Base-by-base conservation (phyloP, 768 basidiomycete genomes). In the Cystobasidium ongulense region DNA sequence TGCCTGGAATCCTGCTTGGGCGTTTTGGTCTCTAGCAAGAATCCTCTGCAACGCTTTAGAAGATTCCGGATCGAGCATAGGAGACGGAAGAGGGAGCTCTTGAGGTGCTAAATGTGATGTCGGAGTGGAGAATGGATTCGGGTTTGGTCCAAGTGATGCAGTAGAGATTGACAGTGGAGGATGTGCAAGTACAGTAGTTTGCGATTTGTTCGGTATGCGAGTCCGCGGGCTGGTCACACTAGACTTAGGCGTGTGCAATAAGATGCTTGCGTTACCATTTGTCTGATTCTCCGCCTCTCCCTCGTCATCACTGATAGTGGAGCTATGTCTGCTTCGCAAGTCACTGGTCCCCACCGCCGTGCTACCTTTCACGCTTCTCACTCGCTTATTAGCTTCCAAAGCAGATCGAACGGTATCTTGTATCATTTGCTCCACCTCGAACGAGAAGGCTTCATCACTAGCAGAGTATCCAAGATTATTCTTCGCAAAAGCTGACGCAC, bases 381-480 rank as follows among this genome's bases (percentile, higher is more conserved):
- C n/a, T 5, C 54, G 33, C 33, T 71, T 71, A 31, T 36, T 71
- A 13, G 43, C 52, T 25, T 71, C 68, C 8, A 71, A 25, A 13
- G 33, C 53, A 17, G 53, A 33, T 29, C 68, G 68, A 8, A 71
- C 68, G 29, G 31, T 59, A 27, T 71, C 53, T 36, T 54, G 54
- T 1, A 71, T 71, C 54, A 53, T 35, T 27, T 71, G 68, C 35
- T 57, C 68, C 33, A 71, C 54, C n/a, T 71, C n/a, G 29, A 35
- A 54, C 3, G 25, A 31, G 54, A 53, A 71, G 21, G 68, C 50
- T 2, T 15, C 11, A 46, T 71, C 68, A 27, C 50, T 54, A 25
- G 95, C 89, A 0, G 91, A 92, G 75, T 90, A 83, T 2, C 91
- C 92, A 81, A 92, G 88, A 80, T 97, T 98, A 83, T 98, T 95